Base-by-base conservation (phyloP, 768 basidiomycete species). In the Ephemerocybe angulata region DNA sequence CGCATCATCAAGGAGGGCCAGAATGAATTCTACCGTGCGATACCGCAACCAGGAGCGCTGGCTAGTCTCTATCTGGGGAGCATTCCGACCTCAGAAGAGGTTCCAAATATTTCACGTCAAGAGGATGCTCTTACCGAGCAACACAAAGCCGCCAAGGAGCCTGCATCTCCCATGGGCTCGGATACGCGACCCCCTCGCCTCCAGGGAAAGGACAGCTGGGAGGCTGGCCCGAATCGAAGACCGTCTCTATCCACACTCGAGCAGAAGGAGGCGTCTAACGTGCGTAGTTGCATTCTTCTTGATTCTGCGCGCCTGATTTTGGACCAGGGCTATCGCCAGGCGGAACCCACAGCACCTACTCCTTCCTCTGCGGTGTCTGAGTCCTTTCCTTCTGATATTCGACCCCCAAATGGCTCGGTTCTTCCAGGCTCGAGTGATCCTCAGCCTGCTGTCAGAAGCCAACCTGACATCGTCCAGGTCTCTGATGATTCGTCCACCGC, bases 1-100 rank as follows among this genome's bases (percentile, higher is more conserved):
- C 72, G 81, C 22, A 72, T 80, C 53, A 90, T 91, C 69, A 86
- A 84, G 63, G 77, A 74, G 29, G 82, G 81, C 48, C 88, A 91
- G 63, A 88, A 91, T 67, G 82, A 87, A 53, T 74, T 83, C 60
- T 91, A 82, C 66, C 79, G 81, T 22, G 80, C 88, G 27, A 65
- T 80, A 43, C 87, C 89, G 24, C 78, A 83, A 56, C 89, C 88
- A 27, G 75, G 75, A 15, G 79, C 77, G 47, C 81, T 91, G 35
- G 85, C 83, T 31, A 77, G 73, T 46, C 70, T 87, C 53, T 90
- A 87, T 69, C 70, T 81, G 54, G 88, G 88, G 31, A 70, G 77
- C n/a, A 69, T 63, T 30, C 51, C 60, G 13, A 48, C 50, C 10
- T 27, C 54, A 30, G 38, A 19, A 28, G 52, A 12, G 22, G 21